A percentile compares a stretch with the other conserved stretches of the same genome.
These are phyloP conservation scores for Phytophthora macrochlamydospora DNA, from an alignment of 352 stramenopile genomes.

Conservation along the genomic window DNA sequence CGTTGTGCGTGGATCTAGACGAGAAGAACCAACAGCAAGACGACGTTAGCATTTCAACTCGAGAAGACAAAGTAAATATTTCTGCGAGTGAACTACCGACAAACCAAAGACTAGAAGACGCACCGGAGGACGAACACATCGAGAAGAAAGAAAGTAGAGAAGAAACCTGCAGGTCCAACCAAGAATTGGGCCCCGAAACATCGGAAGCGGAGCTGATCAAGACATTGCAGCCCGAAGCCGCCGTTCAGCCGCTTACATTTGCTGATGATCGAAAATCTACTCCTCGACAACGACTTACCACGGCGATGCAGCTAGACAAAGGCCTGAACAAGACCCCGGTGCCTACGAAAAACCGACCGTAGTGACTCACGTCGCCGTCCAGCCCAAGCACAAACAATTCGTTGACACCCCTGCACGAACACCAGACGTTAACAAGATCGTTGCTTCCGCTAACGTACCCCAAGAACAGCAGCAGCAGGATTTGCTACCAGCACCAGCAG, in stretches of 20 bases:
- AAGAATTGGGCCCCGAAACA: slow-evolving; percentile 32
- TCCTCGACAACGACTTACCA: slow-evolving; percentile 54
- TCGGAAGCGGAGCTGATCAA: slow-evolving; percentile 29
- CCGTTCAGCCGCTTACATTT: background rate
- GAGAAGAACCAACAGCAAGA: slow-evolving; percentile 3
- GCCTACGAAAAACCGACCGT: slow-evolving; percentile 12
- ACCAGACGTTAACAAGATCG: background rate
- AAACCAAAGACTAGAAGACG: background rate
- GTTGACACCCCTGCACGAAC: background rate
- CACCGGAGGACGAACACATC: background rate
- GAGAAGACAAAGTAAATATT: background rate
- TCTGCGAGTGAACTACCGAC: too few relatives aligned
- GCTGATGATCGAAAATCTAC: slow-evolving; percentile 35
- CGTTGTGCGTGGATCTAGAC: slow-evolving; percentile 42
- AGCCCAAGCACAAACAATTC: slow-evolving; percentile 26
- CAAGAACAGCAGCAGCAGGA: slow-evolving; percentile 15
- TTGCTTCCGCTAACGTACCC: background rate
- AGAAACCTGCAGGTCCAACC: slow-evolving; percentile 2
- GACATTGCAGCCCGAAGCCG: slow-evolving; percentile 12
- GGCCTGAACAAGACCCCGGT: slow-evolving; percentile 36
- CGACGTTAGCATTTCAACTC: background rate
- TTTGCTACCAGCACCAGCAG: background rate
- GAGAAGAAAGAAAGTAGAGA: slow-evolving; percentile 7
- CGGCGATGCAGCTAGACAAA: slow-evolving; percentile 56
- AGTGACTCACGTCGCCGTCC: slow-evolving; percentile 17